Evolutionary conservation across 2,329 filamentous ascomycete genomes (phyloP).

Genomic region (Sclerotinia glacialis): DNA sequence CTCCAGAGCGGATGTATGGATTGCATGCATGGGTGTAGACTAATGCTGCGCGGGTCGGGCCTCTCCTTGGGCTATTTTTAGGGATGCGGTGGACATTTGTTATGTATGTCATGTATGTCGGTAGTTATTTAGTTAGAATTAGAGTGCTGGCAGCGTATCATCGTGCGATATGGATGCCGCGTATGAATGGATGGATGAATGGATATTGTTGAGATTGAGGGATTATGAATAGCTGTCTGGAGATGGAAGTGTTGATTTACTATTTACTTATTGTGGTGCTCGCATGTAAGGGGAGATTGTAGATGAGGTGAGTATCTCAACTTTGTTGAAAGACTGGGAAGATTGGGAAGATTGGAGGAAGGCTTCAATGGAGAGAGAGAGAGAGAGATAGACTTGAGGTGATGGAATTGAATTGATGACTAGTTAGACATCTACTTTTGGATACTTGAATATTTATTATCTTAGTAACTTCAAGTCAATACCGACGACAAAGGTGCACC

Average conservation of each 20-base stretch:
- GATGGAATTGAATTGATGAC: background rate
- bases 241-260: background rate
- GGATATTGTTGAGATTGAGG: background rate
- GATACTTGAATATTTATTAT: background rate
- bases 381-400: no score
- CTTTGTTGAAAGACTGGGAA: background rate
- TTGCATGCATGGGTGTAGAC: background rate
- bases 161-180: background rate
- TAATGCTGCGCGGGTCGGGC: conserved; percentile 4
- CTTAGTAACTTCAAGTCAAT: background rate
- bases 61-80: background rate
- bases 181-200: background rate
- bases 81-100: background rate
- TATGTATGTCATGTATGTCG: conserved; percentile 1
- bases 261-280: background rate
- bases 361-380: background rate
- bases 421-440: background rate
- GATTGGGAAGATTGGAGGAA: background rate
- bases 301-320: conserved; percentile 1
- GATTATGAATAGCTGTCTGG: background rate
- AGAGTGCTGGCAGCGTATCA: background rate
- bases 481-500: background rate
- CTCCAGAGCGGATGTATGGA: background rate
- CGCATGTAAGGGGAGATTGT: background rate
- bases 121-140: background rate